Percentiles rank a stretch among this genome's conserved stretches.
These are phyloP conservation scores for Scedosporium minutisporum DNA, from an alignment of 2,329 filamentous ascomycete species.

Conservation along the genomic window DNA sequence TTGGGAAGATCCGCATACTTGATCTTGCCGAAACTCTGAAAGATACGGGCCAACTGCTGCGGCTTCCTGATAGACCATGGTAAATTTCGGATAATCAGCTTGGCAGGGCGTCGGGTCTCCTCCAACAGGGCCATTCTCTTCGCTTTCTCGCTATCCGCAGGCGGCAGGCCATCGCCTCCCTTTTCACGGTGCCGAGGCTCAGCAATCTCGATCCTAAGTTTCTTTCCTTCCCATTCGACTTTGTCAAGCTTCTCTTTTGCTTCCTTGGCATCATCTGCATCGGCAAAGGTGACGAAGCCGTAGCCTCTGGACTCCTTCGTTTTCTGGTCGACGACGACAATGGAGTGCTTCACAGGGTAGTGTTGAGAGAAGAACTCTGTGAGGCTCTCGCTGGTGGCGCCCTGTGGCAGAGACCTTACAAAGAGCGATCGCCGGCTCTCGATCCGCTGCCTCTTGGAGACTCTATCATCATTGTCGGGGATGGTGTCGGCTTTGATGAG, in stretches of 20 bases:
- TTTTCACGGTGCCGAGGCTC: conserved; percentile 68
- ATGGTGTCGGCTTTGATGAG: conserved; percentile 17
- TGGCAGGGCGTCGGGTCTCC: conserved; percentile 53
- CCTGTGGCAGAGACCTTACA: conserved; percentile 73
- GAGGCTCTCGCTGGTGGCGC: conserved; percentile 70
- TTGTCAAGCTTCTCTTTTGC: conserved; percentile 78
- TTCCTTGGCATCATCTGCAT: conserved; percentile 77
- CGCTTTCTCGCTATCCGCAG: conserved; percentile 33
- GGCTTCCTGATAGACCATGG: conserved; percentile 91
- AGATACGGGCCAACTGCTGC: conserved; percentile 69
- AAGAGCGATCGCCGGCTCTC: conserved; percentile 69
- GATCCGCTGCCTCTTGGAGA: conserved; percentile 45
- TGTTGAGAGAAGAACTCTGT: conserved; percentile 88
- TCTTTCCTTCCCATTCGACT: conserved; percentile 65
- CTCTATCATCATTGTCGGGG: conserved; percentile 14
- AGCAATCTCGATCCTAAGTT: conserved; percentile 78
- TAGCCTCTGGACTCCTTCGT: conserved; percentile 87
- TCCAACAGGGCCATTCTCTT: conserved; percentile 49
- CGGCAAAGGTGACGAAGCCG: conserved; percentile 94
- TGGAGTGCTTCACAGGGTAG: conserved; percentile 90
- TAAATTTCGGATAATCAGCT: conserved; percentile 83
- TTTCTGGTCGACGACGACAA: conserved; percentile 76
- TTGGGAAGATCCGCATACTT: conserved; percentile 80
- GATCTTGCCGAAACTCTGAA: conserved; percentile 83
- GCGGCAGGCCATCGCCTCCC: conserved; percentile 31